Evolutionary conservation across 805 yeast species (phyloP).

Genomic region (Hanseniaspora thailandica): DNA sequence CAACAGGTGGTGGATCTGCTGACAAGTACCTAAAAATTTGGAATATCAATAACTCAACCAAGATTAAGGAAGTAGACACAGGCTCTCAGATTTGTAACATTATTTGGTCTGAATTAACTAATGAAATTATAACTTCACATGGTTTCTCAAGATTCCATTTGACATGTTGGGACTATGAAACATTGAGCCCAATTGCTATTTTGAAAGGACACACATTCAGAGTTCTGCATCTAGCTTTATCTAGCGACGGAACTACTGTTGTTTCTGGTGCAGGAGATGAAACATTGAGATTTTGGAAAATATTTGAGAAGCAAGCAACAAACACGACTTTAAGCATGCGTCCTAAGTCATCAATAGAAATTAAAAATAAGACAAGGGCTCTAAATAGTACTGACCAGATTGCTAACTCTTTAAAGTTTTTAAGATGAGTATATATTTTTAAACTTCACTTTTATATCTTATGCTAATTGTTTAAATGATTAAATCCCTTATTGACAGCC

Average conservation of each 20-base stretch:
- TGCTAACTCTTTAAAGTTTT: slow-evolving; percentile 4
- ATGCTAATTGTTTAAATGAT: not conserved
- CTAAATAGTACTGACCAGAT: slow-evolving; percentile 6
- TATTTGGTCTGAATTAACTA: slow-evolving; percentile 83
- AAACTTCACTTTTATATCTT: not conserved
- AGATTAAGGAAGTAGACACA: slow-evolving; percentile 72
- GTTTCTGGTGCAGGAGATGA: slow-evolving; percentile 99
- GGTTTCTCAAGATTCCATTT: slow-evolving; percentile 87
- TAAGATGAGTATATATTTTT: not conserved
- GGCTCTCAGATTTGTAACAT: slow-evolving; percentile 95
- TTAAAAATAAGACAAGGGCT: not conserved
- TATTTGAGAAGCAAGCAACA: slow-evolving; percentile 52
- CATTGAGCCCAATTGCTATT: slow-evolving; percentile 83
- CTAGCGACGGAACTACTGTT: slow-evolving; percentile 92
- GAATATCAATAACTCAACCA: slow-evolving; percentile 73
- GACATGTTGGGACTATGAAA: slow-evolving; percentile 86
- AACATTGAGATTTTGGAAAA: slow-evolving; percentile 89
- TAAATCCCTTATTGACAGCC: no score
- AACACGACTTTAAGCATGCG: not conserved
- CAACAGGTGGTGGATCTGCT: slow-evolving; percentile 95
- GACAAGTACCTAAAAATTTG: slow-evolving; percentile 83
- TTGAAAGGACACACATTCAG: slow-evolving; percentile 90
- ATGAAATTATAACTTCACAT: slow-evolving; percentile 87
- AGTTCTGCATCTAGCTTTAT: slow-evolving; percentile 75
- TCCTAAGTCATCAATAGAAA: not conserved